Base-by-base conservation (phyloP, 345 rosid genomes). In the Eucalyptus marginata region DNA sequence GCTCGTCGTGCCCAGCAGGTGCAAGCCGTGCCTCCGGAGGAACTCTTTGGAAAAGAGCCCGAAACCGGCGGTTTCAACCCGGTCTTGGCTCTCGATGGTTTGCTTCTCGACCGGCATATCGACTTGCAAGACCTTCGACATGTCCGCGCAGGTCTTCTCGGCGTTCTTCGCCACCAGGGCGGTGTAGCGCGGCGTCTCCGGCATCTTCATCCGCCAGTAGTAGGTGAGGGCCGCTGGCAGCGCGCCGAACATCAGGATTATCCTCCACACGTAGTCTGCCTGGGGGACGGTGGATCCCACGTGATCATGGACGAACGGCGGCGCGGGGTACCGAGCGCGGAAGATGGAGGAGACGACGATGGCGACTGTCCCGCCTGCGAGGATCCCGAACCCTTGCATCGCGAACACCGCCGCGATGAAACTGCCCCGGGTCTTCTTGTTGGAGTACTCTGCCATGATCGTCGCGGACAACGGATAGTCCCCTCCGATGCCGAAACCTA, bases 171-270 rank as follows among this genome's bases (percentile, higher is more conserved):
- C 92, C 1, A 91, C 88, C 36, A 91, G 64, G 86, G 92, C 92
- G 25, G 92, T 91, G 90, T 91, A 91, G 49, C 91, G 92, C 7
- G 91, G 89, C 9, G 91, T 91, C 87, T 91, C 91, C 1, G 92
- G 91, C 92, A 91, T 91, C 88, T 91, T 91, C 87, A 86, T 91
- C 83, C 91, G 81, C 92, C 92, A 91, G 66, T 89, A 89, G 81
- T 86, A 91, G 13, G 91, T 91, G 6, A 91, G 91, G 46, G 56
- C 36, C 17, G 92, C 92, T 7, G 88, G 92, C 22, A 91, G 56
- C 0, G 92, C 91, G 2, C 91, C 91, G 13, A 91, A 80, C 92
- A 91, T 91, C 51, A 91, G 86, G 52, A 91, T 89, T 16, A 88
- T 89, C 87, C 89, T 85, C 89, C 89, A 88, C 27, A 81, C 89